These are phyloP conservation scores for Stenogyne calaminthoides DNA, from an alignment of 305 asterid genomes.

Conservation along the genomic window DNA sequence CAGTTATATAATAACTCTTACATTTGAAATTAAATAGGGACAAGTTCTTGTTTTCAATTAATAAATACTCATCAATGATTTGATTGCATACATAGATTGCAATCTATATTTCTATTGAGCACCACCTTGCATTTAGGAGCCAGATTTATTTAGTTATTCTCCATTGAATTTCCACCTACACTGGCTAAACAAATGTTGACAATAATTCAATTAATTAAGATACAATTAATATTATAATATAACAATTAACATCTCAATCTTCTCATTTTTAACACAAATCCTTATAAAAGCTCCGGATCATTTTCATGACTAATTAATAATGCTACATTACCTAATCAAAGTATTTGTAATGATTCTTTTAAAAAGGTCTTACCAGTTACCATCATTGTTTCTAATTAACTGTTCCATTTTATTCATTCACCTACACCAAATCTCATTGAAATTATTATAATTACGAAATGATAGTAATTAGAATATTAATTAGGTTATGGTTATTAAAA, in stretches of 20 bases:
- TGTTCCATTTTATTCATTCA: no score
- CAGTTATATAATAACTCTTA: not conserved
- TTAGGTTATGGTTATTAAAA: no score
- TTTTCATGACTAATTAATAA: not conserved
- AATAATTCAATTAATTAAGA: no score
- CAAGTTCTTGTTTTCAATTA: not conserved
- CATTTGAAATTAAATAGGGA: not conserved
- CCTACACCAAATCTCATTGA: no score
- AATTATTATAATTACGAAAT: no score
- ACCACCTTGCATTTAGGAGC: conserved; percentile 10
- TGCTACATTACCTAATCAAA: not conserved
- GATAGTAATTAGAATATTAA: no score
- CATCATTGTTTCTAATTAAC: no score
- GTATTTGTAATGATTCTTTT: no score
- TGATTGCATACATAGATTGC: conserved; percentile 6
- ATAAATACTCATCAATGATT: conserved; percentile 23
- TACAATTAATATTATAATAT: no score
- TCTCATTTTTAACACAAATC: not conserved
- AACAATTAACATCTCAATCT: no score
- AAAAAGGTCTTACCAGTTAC: no score
- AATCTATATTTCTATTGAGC: conserved; percentile 6
- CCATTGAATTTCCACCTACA: not conserved
- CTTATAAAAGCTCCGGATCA: not conserved
- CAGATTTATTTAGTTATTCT: not conserved
- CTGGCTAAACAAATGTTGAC: not conserved